Percentiles rank a stretch among this genome's conserved stretches.
These are phyloP conservation scores for Ambrosia artemisiifolia DNA, from an alignment of 129 eudicot species.

Conservation along the genomic window DNA sequence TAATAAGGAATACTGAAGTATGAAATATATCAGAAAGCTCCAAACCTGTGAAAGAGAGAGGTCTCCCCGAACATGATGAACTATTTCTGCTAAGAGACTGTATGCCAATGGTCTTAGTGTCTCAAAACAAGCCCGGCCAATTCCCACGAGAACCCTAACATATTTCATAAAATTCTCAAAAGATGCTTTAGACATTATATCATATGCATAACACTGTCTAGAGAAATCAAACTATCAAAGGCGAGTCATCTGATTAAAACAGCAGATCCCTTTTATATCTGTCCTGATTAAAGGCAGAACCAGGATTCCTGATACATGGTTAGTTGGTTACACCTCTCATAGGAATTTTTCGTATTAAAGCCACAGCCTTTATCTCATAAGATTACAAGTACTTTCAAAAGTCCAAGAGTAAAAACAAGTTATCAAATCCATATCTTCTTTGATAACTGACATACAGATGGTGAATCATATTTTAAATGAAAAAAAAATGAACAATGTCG, in stretches of 20 bases:
- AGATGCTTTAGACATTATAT: constrained; percentile 18
- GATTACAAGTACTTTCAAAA: background rate
- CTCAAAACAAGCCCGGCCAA: constrained; percentile 98
- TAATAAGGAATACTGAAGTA: background rate
- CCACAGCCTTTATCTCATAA: constrained; percentile 3
- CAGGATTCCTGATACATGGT: constrained; percentile 1
- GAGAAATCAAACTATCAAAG: constrained; percentile 4
- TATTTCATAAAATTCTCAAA: constrained; percentile 18
- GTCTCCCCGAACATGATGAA: constrained; percentile 94
- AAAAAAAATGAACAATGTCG: background rate
- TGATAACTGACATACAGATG: background rate
- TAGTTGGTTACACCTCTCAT: constrained; percentile 15
- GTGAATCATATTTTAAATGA: background rate
- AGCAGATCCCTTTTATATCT: constrained; percentile 12
- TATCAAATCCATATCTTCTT: background rate
- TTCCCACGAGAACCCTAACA: constrained; percentile 92
- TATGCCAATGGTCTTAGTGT: constrained; percentile 95
- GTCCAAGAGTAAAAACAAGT: background rate
- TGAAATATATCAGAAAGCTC: background rate
- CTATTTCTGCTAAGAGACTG: constrained; percentile 95
- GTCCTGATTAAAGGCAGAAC: constrained; percentile 10
- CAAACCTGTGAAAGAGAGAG: constrained; percentile 92
- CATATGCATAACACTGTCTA: background rate
- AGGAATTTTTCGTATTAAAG: background rate
- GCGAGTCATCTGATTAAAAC: background rate